phyloP scores from a whole-genome alignment of 148 eudicot genomes.

The Rhododendron vialii region DNA sequence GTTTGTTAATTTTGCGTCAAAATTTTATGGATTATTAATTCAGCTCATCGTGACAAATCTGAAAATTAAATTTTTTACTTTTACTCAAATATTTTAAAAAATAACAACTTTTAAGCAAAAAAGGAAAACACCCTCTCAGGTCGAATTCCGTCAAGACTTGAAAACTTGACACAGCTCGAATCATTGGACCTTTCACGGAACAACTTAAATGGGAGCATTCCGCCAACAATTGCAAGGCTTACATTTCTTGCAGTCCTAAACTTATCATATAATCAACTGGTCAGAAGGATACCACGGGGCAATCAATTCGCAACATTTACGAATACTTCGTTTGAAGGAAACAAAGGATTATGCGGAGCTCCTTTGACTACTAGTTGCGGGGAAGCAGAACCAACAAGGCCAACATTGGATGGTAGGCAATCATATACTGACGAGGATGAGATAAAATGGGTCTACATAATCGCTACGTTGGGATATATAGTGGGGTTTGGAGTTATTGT shows the following conservation, averaged over 20 bases:
- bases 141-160: neutral
- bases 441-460: neutral
- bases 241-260: constrained; percentile 29
- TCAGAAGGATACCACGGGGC: constrained; percentile 26
- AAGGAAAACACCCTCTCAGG: neutral
- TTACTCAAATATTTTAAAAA: no score
- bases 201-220: constrained; percentile 25
- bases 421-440: no score
- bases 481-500: neutral
- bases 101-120: no score
- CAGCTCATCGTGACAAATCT: no score
- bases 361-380: constrained; percentile 13
- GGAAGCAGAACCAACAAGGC: neutral
- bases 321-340: constrained; percentile 14
- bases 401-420: neutral
- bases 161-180: constrained; percentile 8
- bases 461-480: neutral
- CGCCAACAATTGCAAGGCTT: constrained; percentile 15
- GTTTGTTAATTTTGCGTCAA: no score
- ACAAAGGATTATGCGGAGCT: constrained; percentile 22
- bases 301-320: constrained; percentile 17
- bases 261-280: constrained; percentile 30
- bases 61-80: no score
- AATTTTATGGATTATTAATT: no score
- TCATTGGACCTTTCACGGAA: neutral